These are phyloP conservation scores for Colletotrichum tofieldiae DNA, from an alignment of 2,329 filamentous ascomycete genomes.

Conservation along the genomic window DNA sequence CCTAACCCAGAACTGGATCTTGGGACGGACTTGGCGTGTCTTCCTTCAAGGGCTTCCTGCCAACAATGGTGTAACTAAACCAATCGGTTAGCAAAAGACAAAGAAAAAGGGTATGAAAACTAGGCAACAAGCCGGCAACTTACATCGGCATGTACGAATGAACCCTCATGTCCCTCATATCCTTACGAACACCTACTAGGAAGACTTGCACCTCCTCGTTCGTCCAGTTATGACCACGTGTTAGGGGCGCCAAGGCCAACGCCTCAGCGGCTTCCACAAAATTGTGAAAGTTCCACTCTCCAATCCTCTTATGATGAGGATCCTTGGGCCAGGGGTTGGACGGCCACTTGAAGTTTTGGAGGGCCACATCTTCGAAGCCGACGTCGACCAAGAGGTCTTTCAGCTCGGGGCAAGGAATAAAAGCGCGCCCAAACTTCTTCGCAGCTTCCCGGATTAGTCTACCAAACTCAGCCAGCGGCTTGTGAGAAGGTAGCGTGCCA, in stretches of 20 bases:
- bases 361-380: constrained; percentile 53
- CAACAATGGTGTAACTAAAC: neutral
- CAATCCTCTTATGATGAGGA: constrained; percentile 51
- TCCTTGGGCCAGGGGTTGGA: constrained; percentile 44
- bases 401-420: constrained; percentile 40
- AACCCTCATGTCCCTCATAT: constrained; percentile 45
- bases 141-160: constrained; percentile 46
- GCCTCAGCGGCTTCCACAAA: constrained; percentile 51
- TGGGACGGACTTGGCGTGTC: neutral
- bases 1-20: neutral
- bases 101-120: no score
- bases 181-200: constrained; percentile 43
- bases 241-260: constrained; percentile 54
- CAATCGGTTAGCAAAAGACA: neutral
- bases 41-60: constrained; percentile 5
- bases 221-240: constrained; percentile 53
- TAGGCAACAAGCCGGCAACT: constrained; percentile 32
- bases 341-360: constrained; percentile 51
- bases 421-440: neutral
- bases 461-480: neutral
- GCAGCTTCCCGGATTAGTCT: neutral
- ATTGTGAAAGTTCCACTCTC: constrained; percentile 50
- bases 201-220: constrained; percentile 48
- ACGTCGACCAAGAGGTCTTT: constrained; percentile 45
- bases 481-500: neutral